Conservation (phyloP, 2,329 filamentous ascomycete species). For the Proliferodiscus dingleyae region DNA sequence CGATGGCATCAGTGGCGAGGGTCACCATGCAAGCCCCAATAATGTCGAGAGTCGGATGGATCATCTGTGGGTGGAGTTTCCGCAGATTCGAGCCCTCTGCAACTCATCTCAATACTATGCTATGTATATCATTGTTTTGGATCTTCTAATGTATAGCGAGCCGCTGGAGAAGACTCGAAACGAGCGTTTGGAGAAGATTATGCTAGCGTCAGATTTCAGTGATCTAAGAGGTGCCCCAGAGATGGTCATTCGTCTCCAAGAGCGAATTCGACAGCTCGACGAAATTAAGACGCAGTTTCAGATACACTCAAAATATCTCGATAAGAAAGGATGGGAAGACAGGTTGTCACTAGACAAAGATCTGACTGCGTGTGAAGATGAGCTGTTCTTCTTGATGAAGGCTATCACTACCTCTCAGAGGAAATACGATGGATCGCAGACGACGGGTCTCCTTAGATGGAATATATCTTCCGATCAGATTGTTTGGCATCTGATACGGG, state of each 20-base stretch:
- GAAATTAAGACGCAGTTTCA: conserved; percentile 97
- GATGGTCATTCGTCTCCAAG: conserved; percentile 86
- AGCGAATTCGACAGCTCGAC: conserved; percentile 87
- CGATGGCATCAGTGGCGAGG: conserved; percentile 69
- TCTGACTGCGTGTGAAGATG: conserved; percentile 84
- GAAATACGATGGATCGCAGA: conserved; percentile 71
- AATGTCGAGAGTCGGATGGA: conserved; percentile 78
- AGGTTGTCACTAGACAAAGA: conserved; percentile 85
- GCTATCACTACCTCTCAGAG: conserved; percentile 95
- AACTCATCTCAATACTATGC: conserved; percentile 97
- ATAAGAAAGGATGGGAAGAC: conserved; percentile 88
- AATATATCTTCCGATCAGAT: conserved; percentile 93
- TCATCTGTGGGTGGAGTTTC: conserved; percentile 95
- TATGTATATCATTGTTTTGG: conserved; percentile 95
- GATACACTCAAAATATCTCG: conserved; percentile 80
- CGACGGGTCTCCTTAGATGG: conserved; percentile 80
- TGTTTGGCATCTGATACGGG: conserved; percentile 92
- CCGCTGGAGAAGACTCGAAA: conserved; percentile 95
- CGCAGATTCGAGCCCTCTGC: conserved; percentile 87
- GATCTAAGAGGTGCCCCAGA: conserved; percentile 89
- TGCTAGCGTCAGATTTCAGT: conserved; percentile 97
- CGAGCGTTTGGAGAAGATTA: conserved; percentile 95
- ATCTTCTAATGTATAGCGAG: conserved; percentile 93
- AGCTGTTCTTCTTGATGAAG: conserved; percentile 99
- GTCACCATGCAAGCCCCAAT: conserved; percentile 48